Evolutionary conservation across 1,284 basidiomycete species (phyloP).

Genomic region (Chondrostereum purpureum): DNA sequence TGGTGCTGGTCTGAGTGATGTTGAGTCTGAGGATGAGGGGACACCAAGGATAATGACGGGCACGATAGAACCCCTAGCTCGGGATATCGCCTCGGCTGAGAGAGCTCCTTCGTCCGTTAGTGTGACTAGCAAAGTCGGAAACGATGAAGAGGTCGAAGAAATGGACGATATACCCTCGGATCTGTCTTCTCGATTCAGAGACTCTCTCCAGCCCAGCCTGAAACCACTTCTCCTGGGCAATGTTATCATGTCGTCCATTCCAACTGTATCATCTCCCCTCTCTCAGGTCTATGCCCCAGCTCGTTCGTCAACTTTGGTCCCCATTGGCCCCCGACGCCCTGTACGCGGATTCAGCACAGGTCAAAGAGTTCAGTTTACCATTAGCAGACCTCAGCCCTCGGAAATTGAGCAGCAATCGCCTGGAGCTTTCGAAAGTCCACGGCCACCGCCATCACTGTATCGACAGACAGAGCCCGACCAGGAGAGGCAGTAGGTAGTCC

Average conservation of each 20-base stretch:
- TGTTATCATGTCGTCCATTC: constrained; percentile 10
- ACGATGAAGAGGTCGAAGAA: too few species aligned
- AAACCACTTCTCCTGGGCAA: constrained; percentile 16
- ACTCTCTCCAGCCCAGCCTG: constrained; percentile 1
- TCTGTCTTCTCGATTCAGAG: constrained; percentile 3
- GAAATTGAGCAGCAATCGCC: constrained; percentile 23
- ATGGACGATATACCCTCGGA: not conserved
- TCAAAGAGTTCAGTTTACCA: constrained; percentile 24
- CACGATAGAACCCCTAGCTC: constrained; percentile 21
- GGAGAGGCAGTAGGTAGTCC: not conserved
- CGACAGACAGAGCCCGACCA: not conserved
- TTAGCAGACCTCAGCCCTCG: constrained; percentile 27
- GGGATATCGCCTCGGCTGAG: constrained; percentile 19
- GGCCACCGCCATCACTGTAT: constrained; percentile 32
- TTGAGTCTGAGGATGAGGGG: constrained; percentile 17
- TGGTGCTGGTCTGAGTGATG: constrained; percentile 8
- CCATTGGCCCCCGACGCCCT: constrained; percentile 15
- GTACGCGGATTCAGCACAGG: too few species aligned
- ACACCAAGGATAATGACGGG: constrained; percentile 9
- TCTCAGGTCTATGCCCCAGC: constrained; percentile 9
- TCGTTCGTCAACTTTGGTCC: constrained; percentile 7
- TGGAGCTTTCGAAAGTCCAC: constrained; percentile 36
- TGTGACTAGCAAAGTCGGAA: too few species aligned
- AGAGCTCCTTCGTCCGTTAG: constrained; percentile 5
- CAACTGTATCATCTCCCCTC: constrained; percentile 14